Base-by-base conservation (phyloP, 108 stramenopile genomes). In the Skeletonema costatum region DNA sequence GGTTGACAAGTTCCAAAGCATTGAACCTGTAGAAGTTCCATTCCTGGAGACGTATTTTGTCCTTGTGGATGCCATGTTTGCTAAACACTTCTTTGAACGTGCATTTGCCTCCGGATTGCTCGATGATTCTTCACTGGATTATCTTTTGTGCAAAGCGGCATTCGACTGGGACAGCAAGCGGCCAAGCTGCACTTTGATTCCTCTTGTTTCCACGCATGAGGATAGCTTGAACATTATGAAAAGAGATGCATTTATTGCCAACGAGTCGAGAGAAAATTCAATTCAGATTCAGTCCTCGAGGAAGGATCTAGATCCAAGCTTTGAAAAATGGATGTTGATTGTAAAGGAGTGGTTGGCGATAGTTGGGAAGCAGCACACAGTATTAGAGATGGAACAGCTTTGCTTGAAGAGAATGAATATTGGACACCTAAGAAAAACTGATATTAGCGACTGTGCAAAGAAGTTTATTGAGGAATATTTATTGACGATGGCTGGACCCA, bases 11-110 rank as follows among this genome's bases (percentile, higher is more conserved):
- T 25, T 25, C 25, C 25, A 25, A 25, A 25, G 25, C 25, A 46
- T 46, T 46, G 44, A 12, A 12, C 73, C 78, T 68, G 46, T 65
- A 19, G 46, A 64, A 35, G 63, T 72, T 17, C 70, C 70, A 8
- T 36, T 72, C 16, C 35, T 78, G 33, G 77, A 71, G 65, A 64
- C 65, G 53, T 72, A 78, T 50, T 72, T 78, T 35, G 71, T 78
- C 5, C 19, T 78, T 13, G 53, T 78, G 70, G 63, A 78, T 46
- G 44, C 44, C 11, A 16, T 8, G 44, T 46, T 46, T 46, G 44
- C 44, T 16, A 46, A 25, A 25, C 25, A 25, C 25, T 25, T 25
- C 25, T 25, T 25, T 25, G 25, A 25, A 25, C 25, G 25, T 25
- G 25, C 25, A 25, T 25, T 25, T 25, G 25, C 25, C 0, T 25